Percentiles rank a stretch among this genome's conserved stretches.
Conservation (phyloP, 2,329 filamentous ascomycete species). For the Basipetospora chlamydospora region DNA sequence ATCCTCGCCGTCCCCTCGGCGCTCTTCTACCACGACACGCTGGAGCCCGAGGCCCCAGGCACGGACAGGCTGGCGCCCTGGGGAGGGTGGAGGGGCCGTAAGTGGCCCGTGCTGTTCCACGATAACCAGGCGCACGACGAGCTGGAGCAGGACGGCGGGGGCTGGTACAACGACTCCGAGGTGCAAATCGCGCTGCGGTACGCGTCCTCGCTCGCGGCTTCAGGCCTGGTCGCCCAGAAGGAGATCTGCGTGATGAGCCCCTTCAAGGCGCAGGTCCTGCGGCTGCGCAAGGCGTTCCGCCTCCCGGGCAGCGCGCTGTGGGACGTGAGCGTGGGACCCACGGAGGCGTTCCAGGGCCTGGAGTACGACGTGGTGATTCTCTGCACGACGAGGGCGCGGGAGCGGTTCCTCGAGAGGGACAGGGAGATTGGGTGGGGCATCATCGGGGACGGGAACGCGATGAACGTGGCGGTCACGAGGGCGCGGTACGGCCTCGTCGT, state of each 20-base stretch:
- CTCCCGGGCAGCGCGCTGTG: conserved; percentile 99
- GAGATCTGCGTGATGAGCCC: conserved; percentile 98
- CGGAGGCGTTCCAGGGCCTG: conserved; percentile 95
- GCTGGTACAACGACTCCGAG: conserved; percentile 4
- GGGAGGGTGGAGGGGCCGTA: neutral
- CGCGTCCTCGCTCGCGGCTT: conserved; percentile 96
- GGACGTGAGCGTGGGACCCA: conserved; percentile 94
- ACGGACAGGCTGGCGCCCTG: conserved; percentile 34
- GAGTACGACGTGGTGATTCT: conserved; percentile 98
- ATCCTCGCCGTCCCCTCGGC: conserved; percentile 95
- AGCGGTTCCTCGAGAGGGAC: conserved; percentile 83
- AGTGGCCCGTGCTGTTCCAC: conserved; percentile 79
- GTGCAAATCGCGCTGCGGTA: conserved; percentile 68
- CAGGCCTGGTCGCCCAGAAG: conserved; percentile 83
- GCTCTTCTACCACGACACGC: conserved; percentile 97
- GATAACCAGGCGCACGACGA: conserved; percentile 95
- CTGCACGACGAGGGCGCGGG: conserved; percentile 36
- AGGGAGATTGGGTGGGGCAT: conserved; percentile 94
- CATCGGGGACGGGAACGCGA: conserved; percentile 85
- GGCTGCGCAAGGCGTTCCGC: conserved; percentile 93
- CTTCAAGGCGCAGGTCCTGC: conserved; percentile 97
- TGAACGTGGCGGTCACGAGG: conserved; percentile 92
- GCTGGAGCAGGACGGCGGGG: conserved; percentile 30
- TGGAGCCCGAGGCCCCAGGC: conserved; percentile 80
- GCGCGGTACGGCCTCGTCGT: conserved; percentile 96